These are phyloP conservation scores for Paracamarosporium sp. DNA, from an alignment of 2,329 filamentous ascomycete species.

Conservation along the genomic window DNA sequence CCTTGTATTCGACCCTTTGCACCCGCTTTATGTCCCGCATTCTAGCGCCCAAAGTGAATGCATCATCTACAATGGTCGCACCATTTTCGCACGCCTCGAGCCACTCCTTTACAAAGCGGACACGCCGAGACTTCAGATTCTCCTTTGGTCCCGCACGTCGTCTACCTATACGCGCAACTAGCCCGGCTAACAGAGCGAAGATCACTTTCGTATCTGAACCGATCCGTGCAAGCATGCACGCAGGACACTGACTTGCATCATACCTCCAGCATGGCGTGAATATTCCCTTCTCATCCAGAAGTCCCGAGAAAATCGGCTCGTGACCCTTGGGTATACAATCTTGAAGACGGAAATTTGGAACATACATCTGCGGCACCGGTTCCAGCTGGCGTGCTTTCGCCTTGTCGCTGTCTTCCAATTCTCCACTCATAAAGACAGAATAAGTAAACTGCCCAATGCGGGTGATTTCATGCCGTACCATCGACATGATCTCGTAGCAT, in stretches of 20 bases:
- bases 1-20: too few relatives aligned
- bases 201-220: conserved; percentile 30
- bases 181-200: conserved; percentile 33
- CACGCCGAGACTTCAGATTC: background rate
- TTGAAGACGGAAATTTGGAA: conserved; percentile 19
- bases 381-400: conserved; percentile 31
- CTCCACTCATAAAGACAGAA: conserved; percentile 28
- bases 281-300: background rate
- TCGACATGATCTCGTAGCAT: conserved; percentile 28
- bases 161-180: conserved; percentile 20
- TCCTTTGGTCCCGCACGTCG: background rate
- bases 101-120: conserved; percentile 3
- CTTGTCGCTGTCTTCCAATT: conserved; percentile 25
- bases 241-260: conserved; percentile 31
- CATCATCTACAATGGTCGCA: background rate
- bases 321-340: conserved; percentile 22
- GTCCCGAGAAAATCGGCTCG: conserved; percentile 18
- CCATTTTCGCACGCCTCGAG: background rate
- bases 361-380: conserved; percentile 36
- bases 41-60: background rate
- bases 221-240: conserved; percentile 39
- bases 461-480: conserved; percentile 32
- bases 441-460: conserved; percentile 32
- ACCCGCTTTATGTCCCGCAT: background rate
- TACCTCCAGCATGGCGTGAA: conserved; percentile 24